Evolutionary conservation across 768 basidiomycete genomes (phyloP), one percentile per base, ranked within the genome.

Genomic region (Termitomyces sp.): DNA sequence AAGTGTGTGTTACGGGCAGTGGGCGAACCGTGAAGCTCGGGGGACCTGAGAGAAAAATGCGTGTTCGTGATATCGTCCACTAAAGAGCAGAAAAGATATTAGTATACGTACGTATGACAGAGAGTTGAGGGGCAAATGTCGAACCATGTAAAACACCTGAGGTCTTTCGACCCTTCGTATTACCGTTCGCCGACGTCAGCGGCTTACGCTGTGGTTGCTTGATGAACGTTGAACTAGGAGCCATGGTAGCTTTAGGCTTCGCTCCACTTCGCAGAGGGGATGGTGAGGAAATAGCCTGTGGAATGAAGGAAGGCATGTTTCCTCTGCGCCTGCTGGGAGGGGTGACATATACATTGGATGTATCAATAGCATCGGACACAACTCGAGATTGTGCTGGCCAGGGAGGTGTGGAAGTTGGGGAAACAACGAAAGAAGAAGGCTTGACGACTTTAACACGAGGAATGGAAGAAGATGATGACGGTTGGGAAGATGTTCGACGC

Each of bases 61-160:
- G 68, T 55, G 64, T 72, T 73, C 65, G 71, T 72, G 64, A 70
- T 50, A 46, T 60, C 40, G 61, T 70, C 68, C 67, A 67, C 71
- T 70, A 68, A 55, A 70, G 60, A 63, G 68, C 68, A 66, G 63
- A 58, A 66, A 53, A 45, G 50, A 66, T 71, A 79, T 81, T 66
- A 80, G 82, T 75, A 73, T 72, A 81, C 82, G 77, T 81, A 84
- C 84, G 76, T 70, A 72, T 73, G 60, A 70, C 65, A 66, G 72
- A 64, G 68, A 71, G 74, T 66, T 73, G 75, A 73, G 80, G 77
- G 67, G 76, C 76, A 77, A 72, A 75, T 58, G 73, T 73, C 82
- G 82, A 85, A 83, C 84, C 82, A 77, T 84, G 81, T 78, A 72
- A 37, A 58, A 57, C 63, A 56, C 57, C 58, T 46, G 53, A 48